Conservation (phyloP, 805 yeast species). For the Starmerella vaccinii region DNA sequence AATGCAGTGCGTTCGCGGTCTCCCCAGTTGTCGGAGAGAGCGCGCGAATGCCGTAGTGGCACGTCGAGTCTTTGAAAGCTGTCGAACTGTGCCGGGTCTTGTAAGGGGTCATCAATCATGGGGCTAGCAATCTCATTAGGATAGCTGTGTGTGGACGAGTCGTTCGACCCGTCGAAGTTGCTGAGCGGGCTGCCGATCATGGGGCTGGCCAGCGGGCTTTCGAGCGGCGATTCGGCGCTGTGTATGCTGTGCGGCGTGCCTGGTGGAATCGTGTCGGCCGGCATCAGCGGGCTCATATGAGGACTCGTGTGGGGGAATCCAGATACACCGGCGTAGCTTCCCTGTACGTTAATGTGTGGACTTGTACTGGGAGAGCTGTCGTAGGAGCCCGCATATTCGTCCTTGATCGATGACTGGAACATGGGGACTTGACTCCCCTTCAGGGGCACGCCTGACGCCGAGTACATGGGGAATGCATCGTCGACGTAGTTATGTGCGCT, state of each 20-base stretch:
- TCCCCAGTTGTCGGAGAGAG: slow-evolving; percentile 19
- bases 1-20: slow-evolving; percentile 16
- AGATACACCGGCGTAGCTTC: not conserved
- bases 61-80: not conserved
- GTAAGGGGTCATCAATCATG: not conserved
- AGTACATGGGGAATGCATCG: slow-evolving; percentile 19
- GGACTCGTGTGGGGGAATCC: slow-evolving; percentile 1
- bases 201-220: slow-evolving; percentile 6
- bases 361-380: slow-evolving; percentile 2
- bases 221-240: slow-evolving; percentile 1
- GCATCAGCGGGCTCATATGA: not conserved
- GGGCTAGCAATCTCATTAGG: not conserved
- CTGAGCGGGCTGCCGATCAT: slow-evolving; percentile 4
- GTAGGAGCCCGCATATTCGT: not conserved
- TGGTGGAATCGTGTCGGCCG: not conserved
- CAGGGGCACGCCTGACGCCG: slow-evolving; percentile 17
- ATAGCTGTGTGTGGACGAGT: not conserved
- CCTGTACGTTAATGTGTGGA: not conserved
- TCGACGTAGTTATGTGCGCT: not conserved
- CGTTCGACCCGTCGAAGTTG: not conserved
- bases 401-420: slow-evolving; percentile 3
- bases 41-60: slow-evolving; percentile 15
- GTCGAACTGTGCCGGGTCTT: not conserved
- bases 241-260: slow-evolving; percentile 3
- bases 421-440: slow-evolving; percentile 2